Evolutionary conservation across 169 alveolate species (phyloP).

Genomic region (Toxoplasma gondii): DNA sequence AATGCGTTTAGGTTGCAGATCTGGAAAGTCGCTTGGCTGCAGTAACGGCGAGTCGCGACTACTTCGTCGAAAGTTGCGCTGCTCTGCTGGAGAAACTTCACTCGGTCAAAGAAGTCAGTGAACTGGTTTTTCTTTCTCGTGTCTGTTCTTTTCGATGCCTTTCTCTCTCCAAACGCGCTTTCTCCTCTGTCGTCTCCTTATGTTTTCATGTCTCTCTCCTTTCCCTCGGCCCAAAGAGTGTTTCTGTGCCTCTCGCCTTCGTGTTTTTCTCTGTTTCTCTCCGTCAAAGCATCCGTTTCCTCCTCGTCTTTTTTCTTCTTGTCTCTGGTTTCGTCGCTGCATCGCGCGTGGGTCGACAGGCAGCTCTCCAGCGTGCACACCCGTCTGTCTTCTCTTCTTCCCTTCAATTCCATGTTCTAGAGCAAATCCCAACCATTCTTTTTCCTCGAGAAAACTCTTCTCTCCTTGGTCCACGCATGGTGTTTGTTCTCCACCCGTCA

Average conservation of each 20-base stretch:
- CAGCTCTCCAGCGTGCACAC: no score
- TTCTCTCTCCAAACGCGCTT: neutral
- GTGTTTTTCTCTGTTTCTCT: neutral
- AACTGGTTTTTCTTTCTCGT: neutral
- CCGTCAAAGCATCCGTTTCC: neutral
- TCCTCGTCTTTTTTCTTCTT: no score
- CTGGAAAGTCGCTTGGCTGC: slow-evolving; percentile 35
- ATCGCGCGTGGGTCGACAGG: no score
- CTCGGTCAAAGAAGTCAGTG: slow-evolving; percentile 18
- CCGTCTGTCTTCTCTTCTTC: no score
- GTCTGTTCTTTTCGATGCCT: neutral
- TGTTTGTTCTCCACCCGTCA: no score
- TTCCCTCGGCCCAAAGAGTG: neutral
- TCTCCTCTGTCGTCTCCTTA: neutral
- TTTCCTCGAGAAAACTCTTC: no score
- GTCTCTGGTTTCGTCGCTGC: no score
- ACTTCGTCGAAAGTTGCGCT: slow-evolving; percentile 46
- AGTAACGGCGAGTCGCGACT: slow-evolving; percentile 55
- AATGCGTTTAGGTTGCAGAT: slow-evolving; percentile 2
- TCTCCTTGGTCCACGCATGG: no score
- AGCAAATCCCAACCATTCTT: no score
- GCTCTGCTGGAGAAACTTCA: slow-evolving; percentile 47
- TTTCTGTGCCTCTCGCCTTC: neutral
- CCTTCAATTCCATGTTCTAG: no score
- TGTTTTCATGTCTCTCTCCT: neutral